Evolutionary conservation across 2,329 filamentous ascomycete genomes (phyloP), one percentile per base, ranked within the genome.

Genomic region (Cryphonectria japonica): DNA sequence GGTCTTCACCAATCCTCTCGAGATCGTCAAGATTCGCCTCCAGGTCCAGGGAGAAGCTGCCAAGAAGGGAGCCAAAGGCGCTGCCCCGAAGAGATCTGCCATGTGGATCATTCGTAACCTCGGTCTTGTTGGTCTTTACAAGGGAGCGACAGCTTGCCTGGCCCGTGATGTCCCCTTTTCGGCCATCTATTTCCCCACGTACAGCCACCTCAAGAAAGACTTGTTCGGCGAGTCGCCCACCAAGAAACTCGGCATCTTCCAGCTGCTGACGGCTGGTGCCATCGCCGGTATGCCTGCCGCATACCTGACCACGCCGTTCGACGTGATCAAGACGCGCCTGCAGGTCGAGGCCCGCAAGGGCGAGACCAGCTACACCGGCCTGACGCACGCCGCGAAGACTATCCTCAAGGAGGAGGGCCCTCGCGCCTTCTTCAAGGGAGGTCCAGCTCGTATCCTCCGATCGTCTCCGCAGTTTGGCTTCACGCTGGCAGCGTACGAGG

Each of bases 21-120:
- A 99, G 82, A 99, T 99, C 79, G 96, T 99, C 85, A 99, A 99
- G 87, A 99, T 99, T 79, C 93, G 96, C 75, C 90, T 99, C 68
- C 96, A 99, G 82, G 93, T 99, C 34, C 96, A 99, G 84, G 96
- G 96, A 72, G 96, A 99, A 83, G 91, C 98, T 59, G 92, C 94
- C 75, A 98, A 98, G 85, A 92, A 70, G 68, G 71, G 87, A 64
- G 90, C 93, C 37, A 92, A 96, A 74, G 59, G 34, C 14, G 59
- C 22, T 71, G 88, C 92, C 22, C 93, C 93, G 67, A 95, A 92
- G 82, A 92, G 96, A 75, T 97, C 95, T 14, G 96, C 96, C 71
- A 93, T 98, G 85, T 99, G 96, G 96, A 98, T 99, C 76, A 92
- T 98, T 73, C 91, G 91, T 80, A 98, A 99, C 83, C 86, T 99